phyloP scores from a whole-genome alignment of 2,329 filamentous ascomycete genomes.

The Botrytis fabae region DNA sequence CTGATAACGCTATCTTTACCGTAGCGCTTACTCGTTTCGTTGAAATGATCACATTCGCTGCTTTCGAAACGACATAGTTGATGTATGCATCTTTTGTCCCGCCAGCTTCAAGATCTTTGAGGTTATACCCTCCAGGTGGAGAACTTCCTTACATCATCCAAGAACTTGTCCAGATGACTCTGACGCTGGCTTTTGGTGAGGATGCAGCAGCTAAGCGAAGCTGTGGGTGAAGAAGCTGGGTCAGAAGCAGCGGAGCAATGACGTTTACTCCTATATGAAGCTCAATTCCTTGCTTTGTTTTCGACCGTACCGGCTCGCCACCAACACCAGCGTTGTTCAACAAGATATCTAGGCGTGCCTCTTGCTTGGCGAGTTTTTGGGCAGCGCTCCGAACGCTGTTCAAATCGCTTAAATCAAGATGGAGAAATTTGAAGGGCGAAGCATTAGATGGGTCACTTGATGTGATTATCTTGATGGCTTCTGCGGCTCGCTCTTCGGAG shows the following conservation, averaged over 20 bases:
- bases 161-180: slow-evolving; percentile 1
- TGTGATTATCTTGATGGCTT: slow-evolving; percentile 40
- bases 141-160: not conserved
- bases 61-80: too few species aligned
- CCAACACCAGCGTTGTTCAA: slow-evolving; percentile 45
- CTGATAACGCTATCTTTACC: too few species aligned
- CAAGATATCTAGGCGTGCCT: slow-evolving; percentile 45
- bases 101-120: too few species aligned
- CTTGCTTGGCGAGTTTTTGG: slow-evolving; percentile 40
- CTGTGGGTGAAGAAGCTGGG: slow-evolving; percentile 5
- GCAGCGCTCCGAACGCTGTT: slow-evolving; percentile 41
- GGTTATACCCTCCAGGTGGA: too few species aligned
- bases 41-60: too few species aligned
- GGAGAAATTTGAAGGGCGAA: slow-evolving; percentile 42
- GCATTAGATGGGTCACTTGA: slow-evolving; percentile 38
- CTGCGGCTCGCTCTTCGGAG: slow-evolving; percentile 41
- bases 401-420: slow-evolving; percentile 44
- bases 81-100: too few species aligned
- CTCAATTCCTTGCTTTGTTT: slow-evolving; percentile 41
- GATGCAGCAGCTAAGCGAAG: not conserved
- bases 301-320: slow-evolving; percentile 35
- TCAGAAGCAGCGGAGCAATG: not conserved
- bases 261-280: slow-evolving; percentile 39
- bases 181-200: not conserved
- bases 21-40: too few species aligned